These are phyloP conservation scores for Trypethelium eluteriae DNA, from an alignment of 495 filamentous ascomycete genomes.

Conservation along the genomic window DNA sequence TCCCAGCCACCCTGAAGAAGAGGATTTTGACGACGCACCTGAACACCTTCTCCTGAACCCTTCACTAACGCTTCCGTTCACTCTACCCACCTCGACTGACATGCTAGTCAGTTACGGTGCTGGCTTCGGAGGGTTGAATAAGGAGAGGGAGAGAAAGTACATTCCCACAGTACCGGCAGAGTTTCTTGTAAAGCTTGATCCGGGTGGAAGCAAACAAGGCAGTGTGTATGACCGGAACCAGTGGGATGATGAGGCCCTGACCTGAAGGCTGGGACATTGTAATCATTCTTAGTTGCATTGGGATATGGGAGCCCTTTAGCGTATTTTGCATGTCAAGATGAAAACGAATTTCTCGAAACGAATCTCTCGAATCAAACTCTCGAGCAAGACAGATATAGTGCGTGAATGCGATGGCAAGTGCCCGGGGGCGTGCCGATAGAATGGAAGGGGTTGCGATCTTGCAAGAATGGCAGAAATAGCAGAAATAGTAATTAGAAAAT, in stretches of 20 bases:
- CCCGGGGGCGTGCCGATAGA: no score
- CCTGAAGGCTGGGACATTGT: background rate
- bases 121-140: slow-evolving; percentile 85
- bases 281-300: background rate
- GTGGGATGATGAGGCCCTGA: slow-evolving; percentile 21
- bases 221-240: slow-evolving; percentile 20
- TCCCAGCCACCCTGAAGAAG: slow-evolving; percentile 11
- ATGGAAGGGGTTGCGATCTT: no score
- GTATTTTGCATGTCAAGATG: background rate
- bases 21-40: slow-evolving; percentile 49
- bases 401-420: no score
- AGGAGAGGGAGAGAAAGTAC: slow-evolving; percentile 87
- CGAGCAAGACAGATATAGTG: no score
- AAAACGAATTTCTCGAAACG: no score
- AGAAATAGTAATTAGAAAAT: no score
- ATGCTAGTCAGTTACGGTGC: slow-evolving; percentile 95
- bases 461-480: no score
- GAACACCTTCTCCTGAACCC: slow-evolving; percentile 76
- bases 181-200: slow-evolving; percentile 82
- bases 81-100: slow-evolving; percentile 87
- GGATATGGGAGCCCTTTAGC: background rate
- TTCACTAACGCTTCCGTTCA: slow-evolving; percentile 87
- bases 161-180: slow-evolving; percentile 94
- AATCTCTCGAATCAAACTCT: no score
- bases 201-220: slow-evolving; percentile 35